phyloP scores from a whole-genome alignment of 768 basidiomycete genomes.

The Termitomyces sp. region DNA sequence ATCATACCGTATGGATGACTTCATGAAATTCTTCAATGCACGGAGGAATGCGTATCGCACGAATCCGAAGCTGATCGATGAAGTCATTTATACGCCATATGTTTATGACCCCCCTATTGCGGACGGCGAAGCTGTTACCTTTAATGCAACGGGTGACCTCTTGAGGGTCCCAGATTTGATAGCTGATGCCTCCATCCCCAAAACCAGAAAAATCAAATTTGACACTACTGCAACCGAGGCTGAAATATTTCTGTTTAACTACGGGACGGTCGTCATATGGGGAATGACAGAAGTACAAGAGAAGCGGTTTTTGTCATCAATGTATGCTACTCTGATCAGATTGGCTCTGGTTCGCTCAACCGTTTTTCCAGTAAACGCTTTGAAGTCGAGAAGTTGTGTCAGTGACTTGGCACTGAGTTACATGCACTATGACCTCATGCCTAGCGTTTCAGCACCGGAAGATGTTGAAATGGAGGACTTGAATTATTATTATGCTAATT shows the following conservation, averaged over 20 bases:
- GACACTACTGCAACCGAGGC: slow-evolving; percentile 62
- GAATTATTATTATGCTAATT: slow-evolving; percentile 95
- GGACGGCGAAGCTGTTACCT: slow-evolving; percentile 24
- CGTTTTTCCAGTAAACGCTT: slow-evolving; percentile 76
- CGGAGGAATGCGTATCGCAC: slow-evolving; percentile 80
- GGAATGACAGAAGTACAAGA: slow-evolving; percentile 95
- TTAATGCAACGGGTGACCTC: slow-evolving; percentile 58
- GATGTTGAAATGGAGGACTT: slow-evolving; percentile 95
- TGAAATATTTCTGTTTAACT: slow-evolving; percentile 91
- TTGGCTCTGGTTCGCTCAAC: slow-evolving; percentile 6
- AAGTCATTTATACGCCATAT: slow-evolving; percentile 92
- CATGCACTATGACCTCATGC: slow-evolving; percentile 1
- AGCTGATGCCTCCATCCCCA: slow-evolving; percentile 27
- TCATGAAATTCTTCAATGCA: slow-evolving; percentile 87
- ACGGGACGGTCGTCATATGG: slow-evolving; percentile 96
- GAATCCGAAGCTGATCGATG: slow-evolving; percentile 83
- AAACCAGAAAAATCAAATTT: slow-evolving; percentile 61
- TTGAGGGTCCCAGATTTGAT: slow-evolving; percentile 72
- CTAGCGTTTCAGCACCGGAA: slow-evolving; percentile 53
- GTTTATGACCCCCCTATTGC: slow-evolving; percentile 54
- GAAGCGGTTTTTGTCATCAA: slow-evolving; percentile 80
- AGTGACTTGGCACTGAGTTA: slow-evolving; percentile 13
- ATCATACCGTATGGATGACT: slow-evolving; percentile 82
- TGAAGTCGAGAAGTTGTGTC: slow-evolving; percentile 83
- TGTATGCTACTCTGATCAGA: slow-evolving; percentile 47